These are phyloP conservation scores for Sphaerulina vaccinii DNA, from an alignment of 2,329 filamentous ascomycete genomes.

Conservation along the genomic window DNA sequence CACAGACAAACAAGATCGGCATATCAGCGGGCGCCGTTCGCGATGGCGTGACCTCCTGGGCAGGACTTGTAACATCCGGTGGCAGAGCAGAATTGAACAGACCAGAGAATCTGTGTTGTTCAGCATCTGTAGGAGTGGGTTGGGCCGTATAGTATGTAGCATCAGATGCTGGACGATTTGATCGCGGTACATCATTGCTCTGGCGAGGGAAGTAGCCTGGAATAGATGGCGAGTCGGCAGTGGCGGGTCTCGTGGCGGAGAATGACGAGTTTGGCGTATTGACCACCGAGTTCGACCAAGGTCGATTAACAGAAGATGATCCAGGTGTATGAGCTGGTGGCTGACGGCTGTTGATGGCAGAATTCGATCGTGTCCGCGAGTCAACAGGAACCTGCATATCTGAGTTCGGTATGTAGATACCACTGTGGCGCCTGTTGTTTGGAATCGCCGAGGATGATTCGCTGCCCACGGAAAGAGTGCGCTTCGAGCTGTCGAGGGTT, in stretches of 20 bases:
- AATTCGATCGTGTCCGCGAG: conserved; percentile 55
- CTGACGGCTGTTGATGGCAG: conserved; percentile 52
- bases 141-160: conserved; percentile 35
- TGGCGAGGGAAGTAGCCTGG: conserved; percentile 24
- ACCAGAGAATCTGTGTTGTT: conserved; percentile 31
- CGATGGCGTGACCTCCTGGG: conserved; percentile 13
- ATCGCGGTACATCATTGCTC: conserved; percentile 29
- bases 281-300: conserved; percentile 35
- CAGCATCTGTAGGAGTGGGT: conserved; percentile 24
- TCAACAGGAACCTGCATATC: conserved; percentile 16
- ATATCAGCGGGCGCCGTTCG: conserved; percentile 26
- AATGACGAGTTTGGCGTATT: conserved; percentile 52
- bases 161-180: conserved; percentile 32
- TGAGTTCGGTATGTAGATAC: conserved; percentile 55
- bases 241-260: conserved; percentile 37
- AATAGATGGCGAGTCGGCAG: conserved; percentile 32
- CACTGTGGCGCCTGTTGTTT: conserved; percentile 56
- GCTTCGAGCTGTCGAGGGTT: conserved; percentile 39
- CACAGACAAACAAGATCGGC: conserved; percentile 79
- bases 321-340: conserved; percentile 40
- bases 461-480: conserved; percentile 41
- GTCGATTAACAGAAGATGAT: conserved; percentile 37
- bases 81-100: conserved; percentile 38
- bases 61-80: conserved; percentile 22
- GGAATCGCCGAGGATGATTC: conserved; percentile 32